Evolutionary conservation across 2,329 filamentous ascomycete species (phyloP).

Genomic region (Cladosporium sp.): DNA sequence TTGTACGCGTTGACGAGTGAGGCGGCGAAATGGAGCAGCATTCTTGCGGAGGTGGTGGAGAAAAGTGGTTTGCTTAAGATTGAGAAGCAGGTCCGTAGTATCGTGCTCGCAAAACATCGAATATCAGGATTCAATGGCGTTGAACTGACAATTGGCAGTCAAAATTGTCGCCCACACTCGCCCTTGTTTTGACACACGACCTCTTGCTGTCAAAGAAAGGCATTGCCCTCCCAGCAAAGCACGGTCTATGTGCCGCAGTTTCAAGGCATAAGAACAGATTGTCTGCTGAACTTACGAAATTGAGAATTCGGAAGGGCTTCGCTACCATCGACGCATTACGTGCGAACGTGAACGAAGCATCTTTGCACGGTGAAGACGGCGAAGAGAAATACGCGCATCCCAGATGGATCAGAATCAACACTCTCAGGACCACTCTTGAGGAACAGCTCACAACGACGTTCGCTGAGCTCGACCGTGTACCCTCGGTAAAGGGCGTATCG

Average conservation of each 20-base stretch:
- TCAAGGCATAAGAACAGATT: constrained; percentile 79
- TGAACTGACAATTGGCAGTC: not conserved
- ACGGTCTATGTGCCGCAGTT: constrained; percentile 71
- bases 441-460: constrained; percentile 75
- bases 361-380: constrained; percentile 22
- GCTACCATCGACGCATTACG: constrained; percentile 64
- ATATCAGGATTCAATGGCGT: not conserved
- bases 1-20: constrained; percentile 85
- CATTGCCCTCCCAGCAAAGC: constrained; percentile 73
- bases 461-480: constrained; percentile 54
- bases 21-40: constrained; percentile 81
- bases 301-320: constrained; percentile 67
- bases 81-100: constrained; percentile 70
- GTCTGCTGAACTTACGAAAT: constrained; percentile 75
- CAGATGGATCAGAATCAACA: constrained; percentile 90
- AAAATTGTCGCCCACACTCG: constrained; percentile 74
- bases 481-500: constrained; percentile 48
- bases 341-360: constrained; percentile 49
- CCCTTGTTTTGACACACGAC: constrained; percentile 81
- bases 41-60: constrained; percentile 88
- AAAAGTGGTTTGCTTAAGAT: constrained; percentile 68
- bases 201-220: constrained; percentile 76
- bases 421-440: constrained; percentile 65
- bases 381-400: constrained; percentile 54
- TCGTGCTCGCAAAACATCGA: too few relatives aligned